Base-by-base conservation (phyloP, 2,329 filamentous ascomycete species). In the Pseudogymnoascus sp. region DNA sequence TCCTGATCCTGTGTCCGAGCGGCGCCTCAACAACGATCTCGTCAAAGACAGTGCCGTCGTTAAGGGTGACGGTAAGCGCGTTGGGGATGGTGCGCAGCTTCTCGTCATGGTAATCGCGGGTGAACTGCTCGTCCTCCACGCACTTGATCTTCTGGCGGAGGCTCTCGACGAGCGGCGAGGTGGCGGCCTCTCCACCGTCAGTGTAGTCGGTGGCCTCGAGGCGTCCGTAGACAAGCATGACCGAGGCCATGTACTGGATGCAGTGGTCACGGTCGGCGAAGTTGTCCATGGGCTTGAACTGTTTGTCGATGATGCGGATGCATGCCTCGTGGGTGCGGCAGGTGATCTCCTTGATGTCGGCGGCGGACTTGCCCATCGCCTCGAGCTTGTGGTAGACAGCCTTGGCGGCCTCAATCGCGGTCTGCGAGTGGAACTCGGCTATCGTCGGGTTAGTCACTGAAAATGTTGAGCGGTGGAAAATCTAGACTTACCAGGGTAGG, bases 201-300 rank as follows among this genome's bases (percentile, higher is more conserved):
- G 87, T 86, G 82, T 99, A 99, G 81, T 99, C 95, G 68, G 84
- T 90, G 61, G 95, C 93, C 71, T 93, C 90, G 67, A 99, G 89
- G 69, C 95, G 92, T 77, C 95, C 91, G 78, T 93, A 97, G 69
- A 89, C 88, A 70, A 99, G 88, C 92, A 97, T 97, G 73, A 91
- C 92, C 68, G 93, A 83, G 74, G 91, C 90, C 95, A 99, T 99
- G 86, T 99, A 99, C 81, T 97, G 95, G 70, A 99, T 93, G 80
- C 95, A 99, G 85, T 99, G 95, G 79, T 99, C 95, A 74, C 95
- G 92, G 80, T 99, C 95, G 74, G 95, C 95, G 74, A 97, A 99
- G 86, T 99, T 99, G 83, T 97, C 93, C 91, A 99, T 96, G 71
- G 93, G 88, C 85, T 97, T 97, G 85, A 96, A 96, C 80, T 99